Conservation (phyloP, 257 asterid species). For the Vinca minor region DNA sequence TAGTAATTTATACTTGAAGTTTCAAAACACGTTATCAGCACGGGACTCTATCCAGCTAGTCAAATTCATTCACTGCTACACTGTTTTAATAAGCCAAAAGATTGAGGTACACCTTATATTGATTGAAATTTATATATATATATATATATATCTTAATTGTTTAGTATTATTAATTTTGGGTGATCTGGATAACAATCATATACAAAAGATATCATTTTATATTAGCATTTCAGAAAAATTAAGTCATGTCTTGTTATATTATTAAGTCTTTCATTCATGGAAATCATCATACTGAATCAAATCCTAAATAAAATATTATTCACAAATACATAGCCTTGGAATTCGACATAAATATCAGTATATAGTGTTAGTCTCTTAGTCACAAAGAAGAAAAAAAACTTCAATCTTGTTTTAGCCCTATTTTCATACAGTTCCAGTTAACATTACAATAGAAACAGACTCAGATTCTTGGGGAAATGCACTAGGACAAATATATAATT, state of each 20-base stretch:
- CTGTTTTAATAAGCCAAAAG: too few relatives aligned
- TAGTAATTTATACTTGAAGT: too few relatives aligned
- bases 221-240: neutral
- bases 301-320: neutral
- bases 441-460: neutral
- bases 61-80: too few relatives aligned
- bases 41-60: too few relatives aligned
- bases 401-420: neutral
- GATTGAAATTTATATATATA: too few relatives aligned
- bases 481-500: neutral
- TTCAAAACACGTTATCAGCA: too few relatives aligned
- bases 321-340: neutral
- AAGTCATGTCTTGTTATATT: neutral
- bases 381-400: neutral
- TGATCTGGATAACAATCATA: constrained; percentile 35
- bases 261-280: neutral
- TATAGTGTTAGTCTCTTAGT: neutral
- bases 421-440: neutral
- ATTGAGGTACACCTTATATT: too few relatives aligned
- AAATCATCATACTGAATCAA: neutral
- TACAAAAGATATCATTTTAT: constrained; percentile 14
- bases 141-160: too few relatives aligned
- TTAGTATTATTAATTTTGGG: too few relatives aligned
- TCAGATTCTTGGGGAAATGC: neutral
- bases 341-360: neutral